Percentiles rank a stretch among this genome's conserved stretches.
Conservation (phyloP, 2,329 filamentous ascomycete species). For the Tympanopsis confertula region DNA sequence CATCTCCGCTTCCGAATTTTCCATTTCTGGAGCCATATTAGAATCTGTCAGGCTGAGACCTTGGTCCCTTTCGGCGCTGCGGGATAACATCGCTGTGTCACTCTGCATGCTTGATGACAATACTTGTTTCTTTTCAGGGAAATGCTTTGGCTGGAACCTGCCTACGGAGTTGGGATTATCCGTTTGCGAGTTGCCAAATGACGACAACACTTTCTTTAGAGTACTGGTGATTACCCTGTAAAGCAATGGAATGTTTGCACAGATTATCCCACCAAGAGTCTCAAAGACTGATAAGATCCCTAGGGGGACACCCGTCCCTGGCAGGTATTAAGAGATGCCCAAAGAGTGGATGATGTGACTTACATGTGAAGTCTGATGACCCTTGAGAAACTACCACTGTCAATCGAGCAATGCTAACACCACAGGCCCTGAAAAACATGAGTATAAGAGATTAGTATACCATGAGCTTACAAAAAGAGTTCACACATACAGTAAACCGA, state of each 20-base stretch:
- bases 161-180: too few relatives aligned
- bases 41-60: too few relatives aligned
- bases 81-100: too few relatives aligned
- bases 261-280: slow-evolving; percentile 12
- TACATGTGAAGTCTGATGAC: slow-evolving; percentile 12
- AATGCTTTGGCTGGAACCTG: too few relatives aligned
- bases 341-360: neutral
- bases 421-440: slow-evolving; percentile 8
- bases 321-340: neutral
- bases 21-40: too few relatives aligned
- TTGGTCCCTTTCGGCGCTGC: too few relatives aligned
- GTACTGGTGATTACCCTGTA: slow-evolving; percentile 30
- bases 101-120: too few relatives aligned
- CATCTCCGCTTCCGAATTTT: too few relatives aligned
- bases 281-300: slow-evolving; percentile 14
- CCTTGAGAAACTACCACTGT: slow-evolving; percentile 10
- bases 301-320: slow-evolving; percentile 12
- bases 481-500: slow-evolving; percentile 6
- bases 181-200: too few relatives aligned
- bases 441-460: neutral
- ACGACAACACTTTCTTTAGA: too few relatives aligned
- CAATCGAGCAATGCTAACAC: slow-evolving; percentile 11
- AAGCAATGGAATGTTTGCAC: slow-evolving; percentile 13
- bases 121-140: too few relatives aligned
- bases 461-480: neutral